These are phyloP conservation scores for Albugo candida DNA, from an alignment of 352 stramenopile genomes.

Conservation along the genomic window DNA sequence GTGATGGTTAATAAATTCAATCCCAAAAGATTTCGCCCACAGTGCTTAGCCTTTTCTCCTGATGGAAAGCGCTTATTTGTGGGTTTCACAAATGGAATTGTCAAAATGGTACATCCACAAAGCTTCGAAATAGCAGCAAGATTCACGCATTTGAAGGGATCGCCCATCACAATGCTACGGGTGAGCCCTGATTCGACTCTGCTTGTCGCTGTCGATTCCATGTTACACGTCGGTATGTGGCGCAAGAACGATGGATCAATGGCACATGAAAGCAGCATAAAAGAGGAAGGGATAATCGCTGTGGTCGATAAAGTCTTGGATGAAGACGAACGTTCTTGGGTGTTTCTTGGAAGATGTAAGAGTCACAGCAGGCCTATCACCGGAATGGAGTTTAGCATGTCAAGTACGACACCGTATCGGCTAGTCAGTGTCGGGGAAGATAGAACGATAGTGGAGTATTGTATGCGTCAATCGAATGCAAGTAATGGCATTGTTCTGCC, in stretches of 20 bases:
- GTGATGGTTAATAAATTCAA: constrained; percentile 72
- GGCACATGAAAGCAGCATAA: constrained; percentile 3
- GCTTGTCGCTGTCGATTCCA: constrained; percentile 61
- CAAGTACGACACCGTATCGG: constrained; percentile 41
- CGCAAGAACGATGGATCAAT: constrained; percentile 19
- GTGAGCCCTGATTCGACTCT: constrained; percentile 51
- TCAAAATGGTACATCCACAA: constrained; percentile 70
- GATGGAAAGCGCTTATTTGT: constrained; percentile 65
- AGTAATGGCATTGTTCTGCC: constrained; percentile 73
- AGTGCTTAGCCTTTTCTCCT: constrained; percentile 64
- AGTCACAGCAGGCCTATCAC: constrained; percentile 70
- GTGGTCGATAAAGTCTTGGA: neutral
- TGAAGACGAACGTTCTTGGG: constrained; percentile 26
- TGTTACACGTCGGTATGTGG: constrained; percentile 61
- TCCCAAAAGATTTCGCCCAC: constrained; percentile 34
- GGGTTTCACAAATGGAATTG: constrained; percentile 66
- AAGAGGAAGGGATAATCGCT: constrained; percentile 1
- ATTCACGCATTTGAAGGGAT: constrained; percentile 39
- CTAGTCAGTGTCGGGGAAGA: constrained; percentile 80
- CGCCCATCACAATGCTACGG: constrained; percentile 51
- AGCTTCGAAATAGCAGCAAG: constrained; percentile 53
- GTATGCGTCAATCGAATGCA: constrained; percentile 60
- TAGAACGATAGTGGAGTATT: constrained; percentile 78
- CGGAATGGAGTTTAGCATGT: constrained; percentile 70
- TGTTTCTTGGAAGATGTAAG: constrained; percentile 64